These are phyloP conservation scores for Hirsutella minnesotensis DNA, from an alignment of 2,329 filamentous ascomycete genomes.

Conservation along the genomic window DNA sequence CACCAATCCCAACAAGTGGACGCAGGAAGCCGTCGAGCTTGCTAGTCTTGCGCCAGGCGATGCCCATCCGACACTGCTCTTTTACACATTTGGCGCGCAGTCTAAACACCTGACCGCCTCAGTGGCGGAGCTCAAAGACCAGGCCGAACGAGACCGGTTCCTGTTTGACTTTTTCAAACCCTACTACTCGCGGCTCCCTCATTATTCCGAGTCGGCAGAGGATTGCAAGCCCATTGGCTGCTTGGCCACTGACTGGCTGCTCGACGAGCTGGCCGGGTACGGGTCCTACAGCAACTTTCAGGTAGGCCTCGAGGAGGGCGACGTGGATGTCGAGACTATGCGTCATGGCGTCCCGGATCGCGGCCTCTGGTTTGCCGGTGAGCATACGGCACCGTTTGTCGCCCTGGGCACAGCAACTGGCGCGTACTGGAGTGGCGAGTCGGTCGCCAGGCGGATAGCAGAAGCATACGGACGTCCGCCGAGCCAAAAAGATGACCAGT, in stretches of 20 bases:
- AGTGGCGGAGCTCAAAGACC: slow-evolving; percentile 27
- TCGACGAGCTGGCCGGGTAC: slow-evolving; percentile 67
- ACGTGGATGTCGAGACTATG: slow-evolving; percentile 58
- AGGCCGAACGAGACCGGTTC: slow-evolving; percentile 36
- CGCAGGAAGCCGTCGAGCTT: slow-evolving; percentile 67
- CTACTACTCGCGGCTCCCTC: slow-evolving; percentile 64
- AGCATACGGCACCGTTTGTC: slow-evolving; percentile 84
- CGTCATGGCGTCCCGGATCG: slow-evolving; percentile 50
- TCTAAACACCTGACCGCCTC: slow-evolving; percentile 39
- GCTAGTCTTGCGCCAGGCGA: slow-evolving; percentile 46
- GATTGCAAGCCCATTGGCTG: slow-evolving; percentile 51
- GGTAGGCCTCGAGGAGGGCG: slow-evolving; percentile 56
- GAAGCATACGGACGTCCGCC: slow-evolving; percentile 31
- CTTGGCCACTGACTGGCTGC: slow-evolving; percentile 66
- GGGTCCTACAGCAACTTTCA: slow-evolving; percentile 84
- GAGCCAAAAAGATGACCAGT: not conserved
- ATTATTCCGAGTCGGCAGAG: slow-evolving; percentile 42
- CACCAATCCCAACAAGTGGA: slow-evolving; percentile 54
- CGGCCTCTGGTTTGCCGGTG: slow-evolving; percentile 76
- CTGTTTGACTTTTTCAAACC: slow-evolving; percentile 61
- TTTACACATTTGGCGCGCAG: slow-evolving; percentile 63
- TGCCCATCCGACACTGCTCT: slow-evolving; percentile 72
- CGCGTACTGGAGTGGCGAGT: slow-evolving; percentile 85
- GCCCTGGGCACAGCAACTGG: slow-evolving; percentile 81
- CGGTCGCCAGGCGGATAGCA: slow-evolving; percentile 54